These are phyloP conservation scores for Pseudodiploospora longispora DNA, from an alignment of 2,329 filamentous ascomycete genomes.

Conservation along the genomic window DNA sequence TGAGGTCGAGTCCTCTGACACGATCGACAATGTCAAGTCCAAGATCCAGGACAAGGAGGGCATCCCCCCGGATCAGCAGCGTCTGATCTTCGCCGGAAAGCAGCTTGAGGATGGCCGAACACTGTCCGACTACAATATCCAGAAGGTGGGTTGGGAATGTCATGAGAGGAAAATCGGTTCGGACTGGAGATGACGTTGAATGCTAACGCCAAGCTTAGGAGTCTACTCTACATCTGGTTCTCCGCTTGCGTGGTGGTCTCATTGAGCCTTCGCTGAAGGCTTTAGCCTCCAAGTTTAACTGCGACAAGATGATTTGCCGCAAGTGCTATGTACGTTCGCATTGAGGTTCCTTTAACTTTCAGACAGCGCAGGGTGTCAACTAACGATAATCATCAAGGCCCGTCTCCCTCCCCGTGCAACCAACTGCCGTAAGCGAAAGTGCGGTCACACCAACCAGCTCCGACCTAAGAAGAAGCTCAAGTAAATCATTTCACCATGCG, in stretches of 20 bases:
- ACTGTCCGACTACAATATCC: constrained; percentile 97
- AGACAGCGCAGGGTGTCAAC: background rate
- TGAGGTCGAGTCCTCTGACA: constrained; percentile 97
- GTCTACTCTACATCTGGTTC: constrained; percentile 95
- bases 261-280: constrained; percentile 99
- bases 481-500: constrained; percentile 38
- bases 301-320: constrained; percentile 99
- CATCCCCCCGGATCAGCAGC: constrained; percentile 96
- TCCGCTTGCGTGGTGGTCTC: constrained; percentile 98
- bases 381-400: constrained; percentile 32
- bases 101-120: constrained; percentile 98
- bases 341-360: background rate
- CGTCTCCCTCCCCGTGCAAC: constrained; percentile 96
- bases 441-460: constrained; percentile 99
- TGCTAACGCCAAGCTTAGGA: constrained; percentile 51
- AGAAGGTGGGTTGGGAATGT: constrained; percentile 62
- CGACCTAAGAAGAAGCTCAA: constrained; percentile 99
- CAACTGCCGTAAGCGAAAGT: constrained; percentile 99
- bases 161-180: constrained; percentile 1
- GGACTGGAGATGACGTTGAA: background rate
- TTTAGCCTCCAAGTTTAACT: constrained; percentile 99
- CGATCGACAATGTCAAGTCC: constrained; percentile 99
- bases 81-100: constrained; percentile 98
- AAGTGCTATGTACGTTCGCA: constrained; percentile 91
- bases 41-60: constrained; percentile 99